Percentiles rank a stretch among this genome's conserved stretches.
These are phyloP conservation scores for Mortierella polycephala DNA, from an alignment of 371 early-diverging fungal genomes.

Conservation along the genomic window DNA sequence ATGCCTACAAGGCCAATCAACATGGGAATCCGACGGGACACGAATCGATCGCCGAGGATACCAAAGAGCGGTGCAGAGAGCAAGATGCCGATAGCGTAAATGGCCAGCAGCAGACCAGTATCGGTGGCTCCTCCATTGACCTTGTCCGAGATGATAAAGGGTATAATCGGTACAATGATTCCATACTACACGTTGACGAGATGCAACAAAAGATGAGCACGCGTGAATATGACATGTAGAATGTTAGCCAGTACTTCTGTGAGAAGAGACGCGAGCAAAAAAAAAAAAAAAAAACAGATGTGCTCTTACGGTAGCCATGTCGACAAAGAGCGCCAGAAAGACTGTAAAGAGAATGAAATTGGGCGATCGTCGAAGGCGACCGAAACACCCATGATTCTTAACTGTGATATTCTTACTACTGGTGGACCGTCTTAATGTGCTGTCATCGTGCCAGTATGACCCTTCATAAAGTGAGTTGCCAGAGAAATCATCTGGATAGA, in stretches of 20 bases:
- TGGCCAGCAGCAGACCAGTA: conserved; percentile 78
- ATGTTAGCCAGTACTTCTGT: too few relatives aligned
- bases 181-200: conserved; percentile 26
- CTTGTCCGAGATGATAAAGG: conserved; percentile 46
- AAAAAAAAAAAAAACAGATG: background rate
- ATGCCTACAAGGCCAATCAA: conserved; percentile 66
- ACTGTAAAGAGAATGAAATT: conserved; percentile 48
- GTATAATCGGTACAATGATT: conserved; percentile 48
- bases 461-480: too few relatives aligned
- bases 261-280: too few relatives aligned
- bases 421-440: conserved; percentile 2
- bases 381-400: conserved; percentile 25
- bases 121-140: conserved; percentile 51
- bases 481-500: too few relatives aligned
- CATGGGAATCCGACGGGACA: conserved; percentile 61
- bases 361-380: conserved; percentile 37
- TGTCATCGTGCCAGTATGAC: background rate
- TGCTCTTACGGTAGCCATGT: conserved; percentile 39
- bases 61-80: conserved; percentile 80
- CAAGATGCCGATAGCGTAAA: conserved; percentile 74
- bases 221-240: too few relatives aligned
- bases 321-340: conserved; percentile 43
- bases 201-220: background rate
- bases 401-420: conserved; percentile 22
- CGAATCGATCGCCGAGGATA: conserved; percentile 59